phyloP scores from a whole-genome alignment of 2,329 filamentous ascomycete genomes.

The Emergomyces orientalis region DNA sequence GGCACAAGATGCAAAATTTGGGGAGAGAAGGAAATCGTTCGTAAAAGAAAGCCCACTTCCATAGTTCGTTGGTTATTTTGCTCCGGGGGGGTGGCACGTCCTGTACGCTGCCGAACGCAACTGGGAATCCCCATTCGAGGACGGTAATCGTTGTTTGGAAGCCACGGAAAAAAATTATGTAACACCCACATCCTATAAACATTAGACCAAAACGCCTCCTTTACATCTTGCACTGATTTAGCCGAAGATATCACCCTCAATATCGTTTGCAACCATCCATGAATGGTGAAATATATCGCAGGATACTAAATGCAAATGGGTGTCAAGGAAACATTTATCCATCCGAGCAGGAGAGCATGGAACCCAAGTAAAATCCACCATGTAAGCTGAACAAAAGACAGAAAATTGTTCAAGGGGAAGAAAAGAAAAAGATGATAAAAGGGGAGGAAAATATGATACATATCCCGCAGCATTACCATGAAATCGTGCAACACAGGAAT shows the following conservation, averaged over 20 bases:
- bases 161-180: not conserved
- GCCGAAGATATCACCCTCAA: constrained; percentile 1
- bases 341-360: not conserved
- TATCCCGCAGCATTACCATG: constrained; percentile 17
- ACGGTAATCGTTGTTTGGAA: not conserved
- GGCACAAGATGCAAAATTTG: not conserved
- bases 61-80: not conserved
- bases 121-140: not conserved
- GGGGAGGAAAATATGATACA: constrained; percentile 24
- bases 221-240: constrained; percentile 10
- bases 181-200: constrained; percentile 3
- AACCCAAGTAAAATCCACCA: constrained; percentile 2
- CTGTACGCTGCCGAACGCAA: not conserved
- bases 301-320: not conserved
- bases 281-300: constrained; percentile 6
- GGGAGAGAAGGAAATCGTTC: not conserved
- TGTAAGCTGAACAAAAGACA: not conserved
- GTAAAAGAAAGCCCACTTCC: not conserved
- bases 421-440: not conserved
- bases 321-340: not conserved
- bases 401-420: not conserved
- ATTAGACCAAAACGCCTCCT: constrained; percentile 12
- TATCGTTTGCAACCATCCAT: not conserved
- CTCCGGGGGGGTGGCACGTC: not conserved
- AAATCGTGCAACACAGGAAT: constrained; percentile 15